A percentile compares a stretch with the other conserved stretches of the same genome.
Evolutionary conservation across 140 eudicot species (phyloP).

Genomic region (Anethum foeniculum): DNA sequence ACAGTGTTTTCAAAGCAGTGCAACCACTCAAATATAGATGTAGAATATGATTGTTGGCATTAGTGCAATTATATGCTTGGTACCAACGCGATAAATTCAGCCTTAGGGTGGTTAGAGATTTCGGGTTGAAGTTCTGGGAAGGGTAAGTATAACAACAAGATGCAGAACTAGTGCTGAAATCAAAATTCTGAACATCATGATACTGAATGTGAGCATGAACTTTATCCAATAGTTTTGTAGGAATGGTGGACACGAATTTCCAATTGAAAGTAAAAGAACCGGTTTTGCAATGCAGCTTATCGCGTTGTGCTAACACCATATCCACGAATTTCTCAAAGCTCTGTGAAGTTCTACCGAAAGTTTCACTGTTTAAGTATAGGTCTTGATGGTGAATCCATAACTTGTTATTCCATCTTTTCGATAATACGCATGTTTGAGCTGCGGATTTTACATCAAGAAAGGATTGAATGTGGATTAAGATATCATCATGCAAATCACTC

Average conservation of each 20-base stretch:
- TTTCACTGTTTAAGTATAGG: background rate
- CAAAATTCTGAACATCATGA: background rate
- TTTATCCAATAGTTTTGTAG: background rate
- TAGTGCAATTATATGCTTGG: rapidly evolving
- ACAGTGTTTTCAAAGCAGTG: background rate
- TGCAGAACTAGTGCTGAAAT: background rate
- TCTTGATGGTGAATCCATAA: background rate
- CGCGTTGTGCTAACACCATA: background rate
- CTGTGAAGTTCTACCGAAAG: background rate
- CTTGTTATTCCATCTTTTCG: background rate
- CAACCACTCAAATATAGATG: background rate
- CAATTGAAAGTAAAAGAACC: background rate
- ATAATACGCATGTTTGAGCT: background rate
- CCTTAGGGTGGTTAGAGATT: background rate
- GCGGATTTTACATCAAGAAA: background rate
- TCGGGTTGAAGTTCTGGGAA: background rate
- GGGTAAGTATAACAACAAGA: background rate
- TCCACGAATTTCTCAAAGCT: background rate
- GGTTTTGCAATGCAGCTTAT: background rate
- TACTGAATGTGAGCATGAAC: background rate
- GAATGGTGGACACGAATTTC: background rate
- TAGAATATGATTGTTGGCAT: no score
- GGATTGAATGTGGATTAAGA: background rate
- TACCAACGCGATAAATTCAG: background rate
- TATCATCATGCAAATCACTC: background rate